Conservation (phyloP, 2,329 filamentous ascomycete species). For the Ophiostoma triangulosporum region DNA sequence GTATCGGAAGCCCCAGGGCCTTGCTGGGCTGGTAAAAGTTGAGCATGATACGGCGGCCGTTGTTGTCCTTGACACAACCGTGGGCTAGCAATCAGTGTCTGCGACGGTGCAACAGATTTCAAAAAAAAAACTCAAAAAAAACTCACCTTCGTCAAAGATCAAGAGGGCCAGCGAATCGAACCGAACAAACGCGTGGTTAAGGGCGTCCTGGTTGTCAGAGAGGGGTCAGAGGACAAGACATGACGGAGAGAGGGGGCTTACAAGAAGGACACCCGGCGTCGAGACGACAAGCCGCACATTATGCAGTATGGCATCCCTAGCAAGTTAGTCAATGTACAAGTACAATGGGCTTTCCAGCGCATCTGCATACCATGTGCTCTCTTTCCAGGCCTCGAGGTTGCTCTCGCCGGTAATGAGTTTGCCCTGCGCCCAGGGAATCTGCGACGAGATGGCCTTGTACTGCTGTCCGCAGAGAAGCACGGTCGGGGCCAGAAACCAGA, state of each 20-base stretch:
- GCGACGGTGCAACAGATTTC: neutral
- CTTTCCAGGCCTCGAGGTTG: slow-evolving; percentile 58
- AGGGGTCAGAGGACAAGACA: neutral
- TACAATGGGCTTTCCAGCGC: too few relatives aligned
- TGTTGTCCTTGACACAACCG: slow-evolving; percentile 51
- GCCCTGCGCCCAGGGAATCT: slow-evolving; percentile 46
- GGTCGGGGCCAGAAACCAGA: slow-evolving; percentile 66
- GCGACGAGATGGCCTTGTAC: slow-evolving; percentile 40
- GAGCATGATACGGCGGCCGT: slow-evolving; percentile 59
- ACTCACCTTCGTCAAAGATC: slow-evolving; percentile 69
- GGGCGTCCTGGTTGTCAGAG: slow-evolving; percentile 38
- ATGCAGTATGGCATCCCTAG: slow-evolving; percentile 48
- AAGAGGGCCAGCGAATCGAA: slow-evolving; percentile 52
- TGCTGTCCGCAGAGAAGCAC: slow-evolving; percentile 57
- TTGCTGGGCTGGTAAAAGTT: slow-evolving; percentile 50
- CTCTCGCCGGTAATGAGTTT: slow-evolving; percentile 55
- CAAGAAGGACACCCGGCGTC: slow-evolving; percentile 57
- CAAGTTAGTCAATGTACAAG: neutral
- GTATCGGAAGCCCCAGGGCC: slow-evolving; percentile 28
- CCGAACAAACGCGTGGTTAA: slow-evolving; percentile 59
- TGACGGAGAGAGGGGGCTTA: neutral
- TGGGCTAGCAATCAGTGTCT: slow-evolving; percentile 46
- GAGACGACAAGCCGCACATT: slow-evolving; percentile 62
- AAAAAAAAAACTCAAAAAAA: neutral
- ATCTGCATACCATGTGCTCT: slow-evolving; percentile 30